Evolutionary conservation across 352 stramenopile species (phyloP).

Genomic region (Pseudoperonospora humuli): DNA sequence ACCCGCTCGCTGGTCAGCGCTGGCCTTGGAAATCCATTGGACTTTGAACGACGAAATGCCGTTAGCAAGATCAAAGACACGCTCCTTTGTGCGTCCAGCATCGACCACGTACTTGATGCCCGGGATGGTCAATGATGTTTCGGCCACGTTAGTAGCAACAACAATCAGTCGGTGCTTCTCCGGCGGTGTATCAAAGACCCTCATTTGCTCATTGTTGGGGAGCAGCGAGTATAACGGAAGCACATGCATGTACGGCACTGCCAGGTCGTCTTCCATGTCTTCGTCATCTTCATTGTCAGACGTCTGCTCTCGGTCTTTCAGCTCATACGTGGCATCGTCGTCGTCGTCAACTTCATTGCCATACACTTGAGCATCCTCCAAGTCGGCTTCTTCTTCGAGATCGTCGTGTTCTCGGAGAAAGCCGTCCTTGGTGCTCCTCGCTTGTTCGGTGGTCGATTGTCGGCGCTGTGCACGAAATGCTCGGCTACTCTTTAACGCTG

Average conservation of each 20-base stretch:
- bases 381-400: slow-evolving; percentile 70
- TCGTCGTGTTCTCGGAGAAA: slow-evolving; percentile 75
- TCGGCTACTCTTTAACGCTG: slow-evolving; percentile 15
- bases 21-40: slow-evolving; percentile 84
- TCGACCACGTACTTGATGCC: slow-evolving; percentile 97
- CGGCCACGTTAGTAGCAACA: slow-evolving; percentile 97
- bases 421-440: slow-evolving; percentile 25
- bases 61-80: slow-evolving; percentile 89
- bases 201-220: slow-evolving; percentile 93
- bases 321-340: slow-evolving; percentile 33
- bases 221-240: slow-evolving; percentile 97
- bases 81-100: slow-evolving; percentile 92
- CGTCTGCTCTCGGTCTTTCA: slow-evolving; percentile 31
- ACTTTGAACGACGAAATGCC: slow-evolving; percentile 93
- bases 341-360: slow-evolving; percentile 43
- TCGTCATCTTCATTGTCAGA: slow-evolving; percentile 59
- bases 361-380: slow-evolving; percentile 59
- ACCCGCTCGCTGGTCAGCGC: slow-evolving; percentile 87
- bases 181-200: slow-evolving; percentile 79
- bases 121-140: slow-evolving; percentile 95
- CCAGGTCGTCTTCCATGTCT: slow-evolving; percentile 61
- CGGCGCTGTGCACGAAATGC: slow-evolving; percentile 16
- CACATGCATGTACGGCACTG: slow-evolving; percentile 81
- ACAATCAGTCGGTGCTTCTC: slow-evolving; percentile 91
- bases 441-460: slow-evolving; percentile 6